These are phyloP conservation scores for Calonectria pauciramosa DNA, from an alignment of 2,329 filamentous ascomycete genomes.

Conservation along the genomic window DNA sequence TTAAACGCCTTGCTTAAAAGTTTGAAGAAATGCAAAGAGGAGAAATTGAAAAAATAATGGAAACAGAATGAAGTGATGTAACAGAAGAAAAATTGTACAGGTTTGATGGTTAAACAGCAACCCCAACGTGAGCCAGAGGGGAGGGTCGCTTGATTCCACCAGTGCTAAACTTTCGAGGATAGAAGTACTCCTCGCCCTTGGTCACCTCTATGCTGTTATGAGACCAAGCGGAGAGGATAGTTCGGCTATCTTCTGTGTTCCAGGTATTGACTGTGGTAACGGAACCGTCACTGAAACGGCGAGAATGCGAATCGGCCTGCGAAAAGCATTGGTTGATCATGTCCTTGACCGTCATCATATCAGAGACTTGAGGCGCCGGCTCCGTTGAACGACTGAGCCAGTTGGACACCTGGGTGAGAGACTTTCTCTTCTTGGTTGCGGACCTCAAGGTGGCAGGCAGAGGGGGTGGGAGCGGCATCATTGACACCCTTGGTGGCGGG, in stretches of 20 bases:
- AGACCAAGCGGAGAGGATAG: not conserved
- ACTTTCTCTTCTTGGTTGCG: not conserved
- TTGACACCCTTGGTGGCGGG: not conserved
- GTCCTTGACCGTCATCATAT: not conserved
- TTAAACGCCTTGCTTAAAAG: not conserved
- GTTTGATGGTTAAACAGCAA: not conserved
- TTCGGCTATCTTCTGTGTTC: not conserved
- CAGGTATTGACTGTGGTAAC: not conserved
- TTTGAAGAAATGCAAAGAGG: not conserved
- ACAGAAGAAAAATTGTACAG: not conserved
- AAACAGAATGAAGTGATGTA: not conserved
- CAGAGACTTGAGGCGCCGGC: not conserved
- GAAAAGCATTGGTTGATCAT: slow-evolving; percentile 1
- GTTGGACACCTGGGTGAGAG: not conserved
- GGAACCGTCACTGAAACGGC: not conserved
- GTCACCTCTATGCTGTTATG: not conserved
- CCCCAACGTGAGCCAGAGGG: not conserved
- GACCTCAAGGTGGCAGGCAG: not conserved
- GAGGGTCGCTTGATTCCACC: not conserved
- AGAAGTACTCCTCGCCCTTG: not conserved
- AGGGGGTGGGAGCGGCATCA: not conserved
- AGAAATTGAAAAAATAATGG: not conserved
- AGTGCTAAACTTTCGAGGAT: not conserved
- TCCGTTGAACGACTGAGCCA: not conserved
- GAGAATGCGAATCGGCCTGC: not conserved